Conservation (phyloP, 192 early-diverging fungal species). For the Backusella parvicylindrica region DNA sequence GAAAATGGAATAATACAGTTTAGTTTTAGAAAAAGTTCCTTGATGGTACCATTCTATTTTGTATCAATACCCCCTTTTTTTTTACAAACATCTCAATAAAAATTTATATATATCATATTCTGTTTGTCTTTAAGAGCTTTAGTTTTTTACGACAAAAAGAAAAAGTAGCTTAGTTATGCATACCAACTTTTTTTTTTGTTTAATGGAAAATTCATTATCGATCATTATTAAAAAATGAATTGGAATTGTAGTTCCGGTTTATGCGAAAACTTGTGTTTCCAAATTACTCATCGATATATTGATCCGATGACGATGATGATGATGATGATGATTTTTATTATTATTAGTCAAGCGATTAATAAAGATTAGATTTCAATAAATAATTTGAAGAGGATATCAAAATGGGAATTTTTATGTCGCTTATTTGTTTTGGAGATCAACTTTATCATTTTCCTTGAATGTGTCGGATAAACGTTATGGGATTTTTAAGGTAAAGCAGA, state of each 20-base stretch:
- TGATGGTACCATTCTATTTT: constrained; percentile 1
- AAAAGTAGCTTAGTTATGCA: neutral
- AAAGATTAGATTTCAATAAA: neutral
- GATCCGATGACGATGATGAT: too few relatives aligned
- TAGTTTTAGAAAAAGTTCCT: neutral
- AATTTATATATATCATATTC: neutral
- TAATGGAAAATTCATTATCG: neutral
- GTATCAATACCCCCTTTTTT: neutral
- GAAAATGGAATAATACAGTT: neutral
- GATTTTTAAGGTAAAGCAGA: neutral
- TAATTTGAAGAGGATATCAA: neutral
- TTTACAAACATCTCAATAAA: neutral
- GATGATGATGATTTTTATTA: too few relatives aligned
- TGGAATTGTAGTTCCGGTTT: neutral
- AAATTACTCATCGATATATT: neutral
- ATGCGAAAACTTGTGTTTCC: neutral
- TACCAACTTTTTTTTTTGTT: neutral
- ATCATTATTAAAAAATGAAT: neutral
- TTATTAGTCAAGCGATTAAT: neutral
- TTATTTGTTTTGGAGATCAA: neutral
- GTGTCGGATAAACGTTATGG: neutral
- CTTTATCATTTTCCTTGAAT: neutral
- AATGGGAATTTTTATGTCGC: neutral
- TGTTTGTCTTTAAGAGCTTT: neutral
- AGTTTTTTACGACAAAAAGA: neutral